A percentile compares a stretch with the other conserved stretches of the same genome.
Evolutionary conservation across 2,329 filamentous ascomycete species (phyloP).

Genomic region (Ophioceras dolichostomum): DNA sequence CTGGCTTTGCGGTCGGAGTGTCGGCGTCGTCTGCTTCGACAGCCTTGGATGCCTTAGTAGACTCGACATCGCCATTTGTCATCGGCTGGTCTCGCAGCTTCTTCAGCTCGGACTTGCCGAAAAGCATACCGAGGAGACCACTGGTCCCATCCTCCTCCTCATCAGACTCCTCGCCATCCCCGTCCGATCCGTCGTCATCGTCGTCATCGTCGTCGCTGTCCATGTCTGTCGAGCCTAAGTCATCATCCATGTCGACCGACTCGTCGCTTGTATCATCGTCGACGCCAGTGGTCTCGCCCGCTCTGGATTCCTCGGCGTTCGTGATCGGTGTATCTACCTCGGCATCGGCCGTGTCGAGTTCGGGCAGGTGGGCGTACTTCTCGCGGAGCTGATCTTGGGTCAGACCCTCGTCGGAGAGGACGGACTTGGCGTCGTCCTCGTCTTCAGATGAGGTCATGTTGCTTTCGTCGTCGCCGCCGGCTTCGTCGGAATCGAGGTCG

Average conservation of each 20-base stretch:
- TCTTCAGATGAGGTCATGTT: conserved; percentile 54
- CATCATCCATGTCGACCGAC: conserved; percentile 57
- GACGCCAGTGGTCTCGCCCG: background rate
- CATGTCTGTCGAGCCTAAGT: conserved; percentile 46
- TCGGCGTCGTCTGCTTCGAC: no score
- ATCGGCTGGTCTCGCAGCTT: no score
- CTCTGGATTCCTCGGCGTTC: background rate
- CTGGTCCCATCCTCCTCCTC: conserved; percentile 26
- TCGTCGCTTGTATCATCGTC: conserved; percentile 47
- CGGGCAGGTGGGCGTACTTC: conserved; percentile 57
- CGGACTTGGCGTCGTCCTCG: conserved; percentile 40
- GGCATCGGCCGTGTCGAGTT: conserved; percentile 19
- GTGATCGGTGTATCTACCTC: conserved; percentile 7
- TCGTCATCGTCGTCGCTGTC: conserved; percentile 30
- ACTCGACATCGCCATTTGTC: no score
- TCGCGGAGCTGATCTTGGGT: conserved; percentile 56
- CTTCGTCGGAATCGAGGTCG: conserved; percentile 13
- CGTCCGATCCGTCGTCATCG: conserved; percentile 31
- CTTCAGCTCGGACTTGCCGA: conserved; percentile 44
- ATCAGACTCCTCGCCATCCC: conserved; percentile 25
- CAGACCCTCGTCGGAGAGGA: conserved; percentile 47
- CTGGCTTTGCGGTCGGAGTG: no score
- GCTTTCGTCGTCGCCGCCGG: conserved; percentile 34
- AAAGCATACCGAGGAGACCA: conserved; percentile 44
- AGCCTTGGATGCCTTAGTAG: no score